Percentiles rank a stretch among this genome's conserved stretches.
Evolutionary conservation across 768 basidiomycete genomes (phyloP).

Genomic region (Favolaschia claudopus): DNA sequence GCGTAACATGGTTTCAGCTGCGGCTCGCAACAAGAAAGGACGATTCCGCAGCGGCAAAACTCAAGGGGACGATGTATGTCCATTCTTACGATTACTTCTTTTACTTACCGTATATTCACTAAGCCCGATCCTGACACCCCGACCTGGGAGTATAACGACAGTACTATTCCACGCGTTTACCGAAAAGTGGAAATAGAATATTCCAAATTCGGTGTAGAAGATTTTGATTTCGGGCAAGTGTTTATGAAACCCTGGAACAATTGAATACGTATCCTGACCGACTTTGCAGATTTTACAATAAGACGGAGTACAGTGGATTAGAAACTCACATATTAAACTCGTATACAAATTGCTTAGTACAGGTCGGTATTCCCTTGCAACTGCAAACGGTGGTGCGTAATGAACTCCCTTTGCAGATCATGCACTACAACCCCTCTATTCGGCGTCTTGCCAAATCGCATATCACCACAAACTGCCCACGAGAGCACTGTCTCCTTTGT

Average conservation of each 20-base stretch:
- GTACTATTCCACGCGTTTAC: conserved; percentile 80
- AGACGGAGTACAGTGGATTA: conserved; percentile 87
- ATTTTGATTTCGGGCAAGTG: conserved; percentile 94
- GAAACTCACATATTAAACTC: conserved; percentile 98
- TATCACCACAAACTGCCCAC: conserved; percentile 84
- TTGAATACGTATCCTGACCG: neutral
- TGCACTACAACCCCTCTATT: conserved; percentile 85
- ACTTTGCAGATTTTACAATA: conserved; percentile 84
- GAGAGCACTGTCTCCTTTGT: conserved; percentile 93
- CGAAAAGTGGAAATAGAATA: conserved; percentile 97
- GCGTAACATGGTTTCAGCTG: conserved; percentile 74
- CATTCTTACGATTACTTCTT: neutral
- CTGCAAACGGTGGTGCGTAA: neutral
- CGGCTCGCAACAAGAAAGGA: conserved; percentile 61
- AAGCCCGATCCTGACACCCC: conserved; percentile 66
- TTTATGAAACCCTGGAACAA: neutral
- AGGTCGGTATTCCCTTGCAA: conserved; percentile 1
- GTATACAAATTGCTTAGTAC: conserved; percentile 74
- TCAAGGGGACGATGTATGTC: conserved; percentile 54
- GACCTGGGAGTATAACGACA: conserved; percentile 57
- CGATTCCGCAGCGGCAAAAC: conserved; percentile 88
- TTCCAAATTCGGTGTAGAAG: conserved; percentile 97
- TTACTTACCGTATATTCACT: conserved; percentile 3
- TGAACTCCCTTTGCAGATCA: conserved; percentile 77
- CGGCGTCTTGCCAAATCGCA: conserved; percentile 89